Conservation (phyloP, 345 rosid genomes). For the Salix brachista region DNA sequence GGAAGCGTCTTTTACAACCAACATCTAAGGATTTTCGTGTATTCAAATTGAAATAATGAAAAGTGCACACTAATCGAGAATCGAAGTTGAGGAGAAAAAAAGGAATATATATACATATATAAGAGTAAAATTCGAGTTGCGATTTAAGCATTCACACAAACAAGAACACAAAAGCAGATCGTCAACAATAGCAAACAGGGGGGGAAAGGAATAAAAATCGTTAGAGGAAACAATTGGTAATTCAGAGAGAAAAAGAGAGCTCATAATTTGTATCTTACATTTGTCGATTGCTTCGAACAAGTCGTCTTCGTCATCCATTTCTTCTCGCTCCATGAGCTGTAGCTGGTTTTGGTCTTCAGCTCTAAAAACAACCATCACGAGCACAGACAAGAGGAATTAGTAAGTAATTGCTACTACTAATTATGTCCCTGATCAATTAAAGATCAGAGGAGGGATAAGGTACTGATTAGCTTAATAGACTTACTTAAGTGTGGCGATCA, state of each 20-base stretch:
- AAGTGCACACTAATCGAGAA: not conserved
- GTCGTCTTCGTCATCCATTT: constrained; percentile 63
- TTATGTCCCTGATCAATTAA: not conserved
- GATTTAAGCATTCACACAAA: not conserved
- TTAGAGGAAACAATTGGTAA: not conserved
- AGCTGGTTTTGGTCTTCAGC: constrained; percentile 63
- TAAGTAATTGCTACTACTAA: not conserved
- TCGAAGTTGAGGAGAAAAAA: not conserved
- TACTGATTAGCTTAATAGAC: constrained; percentile 8
- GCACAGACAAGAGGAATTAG: not conserved
- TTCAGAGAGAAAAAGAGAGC: not conserved
- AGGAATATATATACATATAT: too few relatives aligned
- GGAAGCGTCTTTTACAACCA: not conserved
- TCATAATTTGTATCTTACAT: constrained; percentile 28
- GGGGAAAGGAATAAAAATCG: too few relatives aligned
- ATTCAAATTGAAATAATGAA: not conserved
- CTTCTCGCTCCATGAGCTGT: constrained; percentile 72
- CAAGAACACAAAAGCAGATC: not conserved
- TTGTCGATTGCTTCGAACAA: constrained; percentile 76
- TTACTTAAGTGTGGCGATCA: constrained; percentile 74
- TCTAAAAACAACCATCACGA: constrained; percentile 27
- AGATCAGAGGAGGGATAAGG: not conserved
- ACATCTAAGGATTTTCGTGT: too few relatives aligned
- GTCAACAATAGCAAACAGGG: too few relatives aligned
- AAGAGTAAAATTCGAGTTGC: not conserved